A percentile compares a stretch with the other conserved stretches of the same genome.
Evolutionary conservation across 306 rosid genomes (phyloP).

Genomic region (Gynostemma pentaphyllum): DNA sequence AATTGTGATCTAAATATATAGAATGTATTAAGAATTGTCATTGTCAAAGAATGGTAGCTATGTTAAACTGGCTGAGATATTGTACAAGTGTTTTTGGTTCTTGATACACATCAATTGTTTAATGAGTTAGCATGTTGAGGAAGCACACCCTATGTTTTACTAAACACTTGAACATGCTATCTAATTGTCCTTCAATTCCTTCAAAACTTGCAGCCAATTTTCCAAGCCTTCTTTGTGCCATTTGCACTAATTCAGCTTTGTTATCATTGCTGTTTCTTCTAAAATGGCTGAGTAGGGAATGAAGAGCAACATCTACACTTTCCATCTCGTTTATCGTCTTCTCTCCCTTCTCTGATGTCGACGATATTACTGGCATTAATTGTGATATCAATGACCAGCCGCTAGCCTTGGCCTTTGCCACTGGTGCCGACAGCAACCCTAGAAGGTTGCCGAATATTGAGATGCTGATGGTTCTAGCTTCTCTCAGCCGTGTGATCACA

Average conservation of each 20-base stretch:
- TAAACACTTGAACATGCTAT: slow-evolving; percentile 47
- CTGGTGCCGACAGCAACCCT: slow-evolving; percentile 36
- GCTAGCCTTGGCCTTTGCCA: slow-evolving; percentile 23
- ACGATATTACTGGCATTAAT: slow-evolving; percentile 22
- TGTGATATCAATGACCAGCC: slow-evolving; percentile 38
- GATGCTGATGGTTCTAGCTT: slow-evolving; percentile 32
- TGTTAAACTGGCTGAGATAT: background rate
- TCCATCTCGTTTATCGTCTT: slow-evolving; percentile 31
- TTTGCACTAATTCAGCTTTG: slow-evolving; percentile 30
- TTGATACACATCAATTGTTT: background rate
- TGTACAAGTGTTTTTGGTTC: background rate
- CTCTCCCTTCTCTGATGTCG: slow-evolving; percentile 27
- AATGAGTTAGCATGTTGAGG: slow-evolving; percentile 49
- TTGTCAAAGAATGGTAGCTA: background rate
- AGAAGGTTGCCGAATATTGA: slow-evolving; percentile 33
- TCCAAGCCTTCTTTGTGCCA: slow-evolving; percentile 31
- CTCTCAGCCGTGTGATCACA: slow-evolving; percentile 35
- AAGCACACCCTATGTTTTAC: slow-evolving; percentile 65
- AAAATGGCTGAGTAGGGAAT: slow-evolving; percentile 25
- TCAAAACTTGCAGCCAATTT: slow-evolving; percentile 29
- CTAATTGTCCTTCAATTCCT: slow-evolving; percentile 41
- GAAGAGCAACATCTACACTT: slow-evolving; percentile 29
- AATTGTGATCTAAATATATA: no score
- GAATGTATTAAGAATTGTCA: background rate
- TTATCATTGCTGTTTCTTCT: slow-evolving; percentile 11